Conservation (phyloP, 768 basidiomycete genomes). For the Serendipita sp. region DNA sequence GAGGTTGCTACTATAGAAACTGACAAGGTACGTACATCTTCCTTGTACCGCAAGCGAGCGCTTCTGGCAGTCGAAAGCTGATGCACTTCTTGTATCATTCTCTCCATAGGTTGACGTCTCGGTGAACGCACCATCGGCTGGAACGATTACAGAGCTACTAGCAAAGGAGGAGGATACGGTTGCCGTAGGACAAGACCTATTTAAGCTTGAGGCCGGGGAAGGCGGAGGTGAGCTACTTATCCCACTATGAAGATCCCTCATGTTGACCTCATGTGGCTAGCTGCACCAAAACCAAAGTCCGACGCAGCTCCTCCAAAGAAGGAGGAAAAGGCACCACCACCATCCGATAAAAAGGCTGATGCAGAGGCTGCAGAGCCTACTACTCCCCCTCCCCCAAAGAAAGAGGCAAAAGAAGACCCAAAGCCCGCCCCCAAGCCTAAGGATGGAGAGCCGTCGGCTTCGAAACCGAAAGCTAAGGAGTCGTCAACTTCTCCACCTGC, state of each 20-base stretch:
- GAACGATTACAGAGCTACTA: conserved; percentile 73
- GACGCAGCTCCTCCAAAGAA: conserved; percentile 3
- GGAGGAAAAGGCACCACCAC: not conserved
- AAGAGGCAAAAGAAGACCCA: conserved; percentile 22
- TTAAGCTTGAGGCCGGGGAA: conserved; percentile 76
- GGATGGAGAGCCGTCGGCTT: conserved; percentile 20
- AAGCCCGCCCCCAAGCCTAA: conserved; percentile 29
- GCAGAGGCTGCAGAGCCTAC: conserved; percentile 17
- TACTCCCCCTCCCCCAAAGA: conserved; percentile 16
- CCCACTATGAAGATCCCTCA: too few relatives aligned
- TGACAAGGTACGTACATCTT: conserved; percentile 57
- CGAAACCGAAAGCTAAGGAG: conserved; percentile 19
- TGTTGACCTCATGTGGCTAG: not conserved
- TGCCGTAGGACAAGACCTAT: conserved; percentile 83
- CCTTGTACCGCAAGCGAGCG: not conserved
- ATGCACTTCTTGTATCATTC: not conserved
- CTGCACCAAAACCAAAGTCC: conserved; percentile 13
- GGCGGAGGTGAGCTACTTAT: conserved; percentile 26
- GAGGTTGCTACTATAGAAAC: conserved; percentile 98
- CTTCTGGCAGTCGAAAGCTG: not conserved
- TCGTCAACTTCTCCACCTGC: conserved; percentile 20
- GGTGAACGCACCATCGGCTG: conserved; percentile 81
- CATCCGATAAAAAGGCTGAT: conserved; percentile 12
- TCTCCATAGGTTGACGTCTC: conserved; percentile 76
- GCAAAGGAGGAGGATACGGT: conserved; percentile 91